Evolutionary conservation across 805 yeast genomes (phyloP).

Genomic region (Yamadazyma nakazawae): DNA sequence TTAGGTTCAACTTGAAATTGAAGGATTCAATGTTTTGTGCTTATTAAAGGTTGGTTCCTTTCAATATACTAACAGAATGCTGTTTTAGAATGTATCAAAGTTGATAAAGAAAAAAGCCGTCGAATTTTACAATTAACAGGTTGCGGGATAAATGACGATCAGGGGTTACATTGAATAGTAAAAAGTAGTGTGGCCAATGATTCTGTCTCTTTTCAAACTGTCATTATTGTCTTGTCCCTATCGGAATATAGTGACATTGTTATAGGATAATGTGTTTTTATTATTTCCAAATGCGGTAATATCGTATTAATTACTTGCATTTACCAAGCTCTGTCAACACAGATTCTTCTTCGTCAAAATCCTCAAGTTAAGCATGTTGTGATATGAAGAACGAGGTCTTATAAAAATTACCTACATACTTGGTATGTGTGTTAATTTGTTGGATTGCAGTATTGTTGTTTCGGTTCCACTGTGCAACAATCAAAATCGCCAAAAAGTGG

Average conservation of each 20-base stretch:
- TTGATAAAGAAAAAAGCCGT: not conserved
- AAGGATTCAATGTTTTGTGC: too few relatives aligned
- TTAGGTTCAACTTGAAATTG: too few relatives aligned
- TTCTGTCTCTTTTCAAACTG: not conserved
- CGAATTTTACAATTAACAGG: not conserved
- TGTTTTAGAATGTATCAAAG: not conserved
- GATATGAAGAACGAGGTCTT: too few relatives aligned
- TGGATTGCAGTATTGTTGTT: too few relatives aligned
- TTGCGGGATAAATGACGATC: not conserved
- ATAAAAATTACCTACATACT: too few relatives aligned
- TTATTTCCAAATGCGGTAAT: constrained; percentile 11
- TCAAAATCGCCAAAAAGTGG: not conserved
- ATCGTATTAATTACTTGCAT: constrained; percentile 6
- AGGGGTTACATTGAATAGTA: not conserved
- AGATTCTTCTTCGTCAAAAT: too few relatives aligned
- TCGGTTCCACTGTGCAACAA: not conserved
- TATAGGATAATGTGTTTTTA: not conserved
- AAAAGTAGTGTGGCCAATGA: not conserved
- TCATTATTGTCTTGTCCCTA: not conserved
- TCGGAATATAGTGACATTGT: constrained; percentile 1
- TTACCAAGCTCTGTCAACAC: not conserved
- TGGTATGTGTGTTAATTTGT: too few relatives aligned
- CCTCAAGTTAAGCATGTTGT: too few relatives aligned
- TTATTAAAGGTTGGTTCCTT: not conserved
- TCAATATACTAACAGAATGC: not conserved